Evolutionary conservation across 805 yeast species (phyloP), one percentile per base, ranked within the genome.

Genomic region (Kodamaea restingae): DNA sequence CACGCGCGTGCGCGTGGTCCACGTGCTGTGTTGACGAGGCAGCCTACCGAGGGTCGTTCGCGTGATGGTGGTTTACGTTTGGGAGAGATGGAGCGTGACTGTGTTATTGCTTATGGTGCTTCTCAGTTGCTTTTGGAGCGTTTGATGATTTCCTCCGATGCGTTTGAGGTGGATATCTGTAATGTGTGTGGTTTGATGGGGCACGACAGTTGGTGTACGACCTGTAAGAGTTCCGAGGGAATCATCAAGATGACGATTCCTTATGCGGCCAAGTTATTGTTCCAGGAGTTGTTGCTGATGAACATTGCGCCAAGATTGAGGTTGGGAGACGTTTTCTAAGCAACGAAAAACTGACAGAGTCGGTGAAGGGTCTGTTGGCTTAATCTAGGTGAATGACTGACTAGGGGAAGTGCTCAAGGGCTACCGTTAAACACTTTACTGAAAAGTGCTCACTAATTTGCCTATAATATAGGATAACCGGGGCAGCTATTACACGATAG

Each of bases 1-100:
- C 98, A 93, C 58, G 98, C 98, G 1, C 85, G 98, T 74, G 97
- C 98, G 2, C 80, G 98, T 61, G 98, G 98, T 38, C 98, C 98
- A 41, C 80, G 98, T 52, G 98, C 98, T 0, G 98, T 93, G 9
- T 73, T 93, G 43, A 93, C 98, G 7, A 81, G 98, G 65, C 98
- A 93, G 66, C 98, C 98, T 12, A 91, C 98, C 0, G 98, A 93
- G 65, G 98, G 98, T 75, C 79, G 98, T 65, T 88, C 97, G 2
- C 79, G 98, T 65, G 98, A 93, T 65, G 98, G 98, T 78, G 98
- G 98, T 60, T 76, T 93, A 60, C 83, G 98, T 72, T 76, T 93
- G 62, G 98, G 98, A 55, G 98, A 93, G 70, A 93, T 93, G 98
- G 98, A 93, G 64, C 84, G 98, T 67, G 98, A 93, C 71, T 93